Conservation (phyloP, 176 grass and related monocot genomes). For the Bonia amplexicaulis region DNA sequence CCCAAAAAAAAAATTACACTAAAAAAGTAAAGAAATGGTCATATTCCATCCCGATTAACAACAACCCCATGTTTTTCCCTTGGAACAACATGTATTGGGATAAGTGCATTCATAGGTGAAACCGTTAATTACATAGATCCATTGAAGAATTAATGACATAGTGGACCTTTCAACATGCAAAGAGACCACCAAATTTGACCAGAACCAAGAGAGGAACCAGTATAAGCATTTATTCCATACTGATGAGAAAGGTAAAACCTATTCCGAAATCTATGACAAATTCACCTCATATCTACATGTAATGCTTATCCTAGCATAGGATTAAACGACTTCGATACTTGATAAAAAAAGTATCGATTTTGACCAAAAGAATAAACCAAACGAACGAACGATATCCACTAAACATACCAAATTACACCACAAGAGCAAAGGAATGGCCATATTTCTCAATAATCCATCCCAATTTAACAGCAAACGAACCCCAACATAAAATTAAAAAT, state of each 20-base stretch:
- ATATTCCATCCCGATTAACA: neutral
- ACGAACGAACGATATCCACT: neutral
- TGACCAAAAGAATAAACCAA: neutral
- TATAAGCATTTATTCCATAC: neutral
- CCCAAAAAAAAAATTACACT: neutral
- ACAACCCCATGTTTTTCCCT: neutral
- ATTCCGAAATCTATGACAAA: neutral
- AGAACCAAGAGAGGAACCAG: conserved; percentile 4
- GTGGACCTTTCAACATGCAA: neutral
- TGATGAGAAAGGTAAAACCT: neutral
- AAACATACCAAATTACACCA: neutral
- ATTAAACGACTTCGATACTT: neutral
- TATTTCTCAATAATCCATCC: neutral
- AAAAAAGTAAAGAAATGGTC: neutral
- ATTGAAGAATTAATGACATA: neutral
- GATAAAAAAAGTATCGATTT: neutral
- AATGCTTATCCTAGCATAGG: neutral
- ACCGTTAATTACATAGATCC: neutral
- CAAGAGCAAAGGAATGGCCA: neutral
- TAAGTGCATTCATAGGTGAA: neutral
- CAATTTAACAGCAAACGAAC: neutral
- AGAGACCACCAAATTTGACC: conserved; percentile 19
- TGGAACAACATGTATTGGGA: neutral
- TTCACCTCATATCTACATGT: neutral
- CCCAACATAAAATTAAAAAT: neutral